Base-by-base conservation (phyloP, 352 stramenopile species). In the Phytophthora sp. region DNA sequence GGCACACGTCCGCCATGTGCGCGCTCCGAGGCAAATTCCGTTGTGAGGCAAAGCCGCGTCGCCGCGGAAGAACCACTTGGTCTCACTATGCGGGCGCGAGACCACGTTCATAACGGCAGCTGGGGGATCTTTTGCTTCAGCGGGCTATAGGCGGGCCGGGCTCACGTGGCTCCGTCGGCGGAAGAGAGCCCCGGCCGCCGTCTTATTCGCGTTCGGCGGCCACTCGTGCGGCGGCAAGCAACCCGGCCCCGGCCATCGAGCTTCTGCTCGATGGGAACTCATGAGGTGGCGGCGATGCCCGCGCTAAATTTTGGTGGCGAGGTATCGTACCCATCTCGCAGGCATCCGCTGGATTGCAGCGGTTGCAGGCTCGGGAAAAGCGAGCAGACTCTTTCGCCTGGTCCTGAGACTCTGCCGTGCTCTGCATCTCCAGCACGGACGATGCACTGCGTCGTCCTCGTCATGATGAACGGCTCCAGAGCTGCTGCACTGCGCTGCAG, bases 311-410 rank as follows among this genome's bases (percentile, higher is more conserved):
- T 67, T 67, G 38, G 38, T 26, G 41, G 26, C 41, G 50, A 67
- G 49, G 50, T 66, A 31, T 3, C 35, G 45, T 60, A 62, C 59
- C 59, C 59, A 67, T 67, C 41, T 62, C 51, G 4, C 24, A 38
- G 50, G 58, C 58, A 66, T 62, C 34, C 51, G 52, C 58, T 66
- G 58, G 58, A 62, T 62, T 67, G 50, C 55, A 11, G 30, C 23
- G 28, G n/a, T n/a, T n/a, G n/a, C n/a, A n/a, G n/a, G n/a, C n/a
- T 13, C 17, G 51, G 38, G 38, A 50, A 67, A 61, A 67, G 26
- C 55, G 45, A 62, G 53, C 38, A 32, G 15, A 48, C n/a, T n/a
- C n/a, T n/a, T n/a, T n/a, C n/a, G 30, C 12, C 46, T 54, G 46
- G 31, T 53, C 45, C n/a, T 27, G 5, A 28, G 48, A 53, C 43